phyloP scores from a whole-genome alignment of 306 rosid genomes.

The Elaeagnus macrophylla region DNA sequence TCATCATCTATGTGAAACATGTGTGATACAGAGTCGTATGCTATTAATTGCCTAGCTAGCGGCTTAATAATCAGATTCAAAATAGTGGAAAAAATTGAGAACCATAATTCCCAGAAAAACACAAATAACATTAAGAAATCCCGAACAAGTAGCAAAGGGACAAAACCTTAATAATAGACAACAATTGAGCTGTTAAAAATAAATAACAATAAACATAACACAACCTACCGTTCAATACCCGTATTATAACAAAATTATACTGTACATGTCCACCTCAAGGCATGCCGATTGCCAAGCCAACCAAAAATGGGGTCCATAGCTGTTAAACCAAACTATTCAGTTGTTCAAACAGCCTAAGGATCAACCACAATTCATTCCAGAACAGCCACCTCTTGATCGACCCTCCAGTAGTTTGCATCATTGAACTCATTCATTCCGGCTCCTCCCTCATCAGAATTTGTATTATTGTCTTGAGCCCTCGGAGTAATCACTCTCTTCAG shows the following conservation, averaged over 20 bases:
- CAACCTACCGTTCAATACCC: constrained; percentile 41
- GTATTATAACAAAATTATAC: constrained; percentile 52
- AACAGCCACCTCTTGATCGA: constrained; percentile 90
- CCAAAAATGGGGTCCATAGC: constrained; percentile 31
- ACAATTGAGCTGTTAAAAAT: constrained; percentile 48
- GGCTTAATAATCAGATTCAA: too few relatives aligned
- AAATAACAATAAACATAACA: constrained; percentile 32
- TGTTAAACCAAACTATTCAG: constrained; percentile 29
- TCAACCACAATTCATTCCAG: constrained; percentile 42
- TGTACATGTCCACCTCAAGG: constrained; percentile 51
- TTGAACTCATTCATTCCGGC: constrained; percentile 83
- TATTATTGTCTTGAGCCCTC: constrained; percentile 60
- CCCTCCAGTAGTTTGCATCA: constrained; percentile 96
- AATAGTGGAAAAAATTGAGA: too few relatives aligned
- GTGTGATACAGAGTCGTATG: too few relatives aligned
- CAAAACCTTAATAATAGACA: constrained; percentile 53
- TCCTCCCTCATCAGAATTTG: constrained; percentile 52
- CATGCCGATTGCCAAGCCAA: constrained; percentile 32
- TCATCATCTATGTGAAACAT: too few relatives aligned
- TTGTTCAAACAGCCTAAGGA: background rate
- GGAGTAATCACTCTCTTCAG: constrained; percentile 59
- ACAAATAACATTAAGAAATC: constrained; percentile 9
- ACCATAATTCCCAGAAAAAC: too few relatives aligned
- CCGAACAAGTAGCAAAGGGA: constrained; percentile 42
- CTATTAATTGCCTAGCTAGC: too few relatives aligned